Percentiles rank a stretch among this genome's conserved stretches.
Evolutionary conservation across 148 eudicot genomes (phyloP).

Genomic region (Oxyria digyna): DNA sequence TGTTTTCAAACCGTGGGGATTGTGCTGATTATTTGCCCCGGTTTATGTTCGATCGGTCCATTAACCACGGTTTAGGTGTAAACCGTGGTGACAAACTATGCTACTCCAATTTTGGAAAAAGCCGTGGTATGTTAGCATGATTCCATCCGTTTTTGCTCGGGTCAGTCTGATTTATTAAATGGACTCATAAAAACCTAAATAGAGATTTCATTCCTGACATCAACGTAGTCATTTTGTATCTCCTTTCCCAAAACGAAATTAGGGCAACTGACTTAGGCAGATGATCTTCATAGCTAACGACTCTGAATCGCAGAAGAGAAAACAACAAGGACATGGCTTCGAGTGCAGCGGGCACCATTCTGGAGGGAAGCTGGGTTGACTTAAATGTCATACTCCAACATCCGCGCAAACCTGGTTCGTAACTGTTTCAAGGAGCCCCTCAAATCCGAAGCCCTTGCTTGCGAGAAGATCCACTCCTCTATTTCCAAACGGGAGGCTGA

Average conservation of each 20-base stretch:
- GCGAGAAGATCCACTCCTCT: constrained; percentile 77
- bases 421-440: constrained; percentile 87
- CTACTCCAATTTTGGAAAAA: too few relatives aligned
- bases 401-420: constrained; percentile 71
- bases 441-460: constrained; percentile 47
- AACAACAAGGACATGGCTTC: constrained; percentile 37
- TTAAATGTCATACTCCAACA: constrained; percentile 74
- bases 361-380: constrained; percentile 99
- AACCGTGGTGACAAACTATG: too few relatives aligned
- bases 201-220: too few relatives aligned
- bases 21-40: too few relatives aligned
- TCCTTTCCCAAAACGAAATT: background rate
- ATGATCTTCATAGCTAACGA: background rate
- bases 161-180: too few relatives aligned
- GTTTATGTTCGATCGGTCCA: too few relatives aligned
- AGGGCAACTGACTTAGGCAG: background rate
- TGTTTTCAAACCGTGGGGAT: too few relatives aligned
- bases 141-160: too few relatives aligned
- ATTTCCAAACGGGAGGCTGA: constrained; percentile 68
- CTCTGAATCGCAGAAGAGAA: constrained; percentile 1
- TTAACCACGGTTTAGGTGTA: too few relatives aligned
- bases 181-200: too few relatives aligned
- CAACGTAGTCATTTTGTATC: background rate
- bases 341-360: constrained; percentile 68
- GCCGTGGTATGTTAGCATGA: too few relatives aligned